Evolutionary conservation across 257 asterid species (phyloP).

Genomic region (Leptodermis oblonga): DNA sequence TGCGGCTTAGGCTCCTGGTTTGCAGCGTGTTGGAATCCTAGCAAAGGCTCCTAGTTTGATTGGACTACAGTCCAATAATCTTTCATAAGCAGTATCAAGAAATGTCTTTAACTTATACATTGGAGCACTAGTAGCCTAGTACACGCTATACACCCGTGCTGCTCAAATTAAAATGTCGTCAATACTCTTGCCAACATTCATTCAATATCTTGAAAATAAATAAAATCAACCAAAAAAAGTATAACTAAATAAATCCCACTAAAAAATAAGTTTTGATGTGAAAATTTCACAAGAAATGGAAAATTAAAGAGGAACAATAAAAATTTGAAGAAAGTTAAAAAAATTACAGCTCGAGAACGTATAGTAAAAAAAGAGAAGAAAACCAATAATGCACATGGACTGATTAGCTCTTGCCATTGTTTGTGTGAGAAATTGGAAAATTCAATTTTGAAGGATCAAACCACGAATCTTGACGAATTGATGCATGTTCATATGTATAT

Average conservation of each 20-base stretch:
- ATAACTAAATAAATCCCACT: too few species aligned
- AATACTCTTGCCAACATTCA: too few species aligned
- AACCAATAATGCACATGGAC: not conserved
- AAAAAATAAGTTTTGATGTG: too few species aligned
- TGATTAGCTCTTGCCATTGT: not conserved
- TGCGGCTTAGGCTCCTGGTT: conserved; percentile 20
- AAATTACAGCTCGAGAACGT: not conserved
- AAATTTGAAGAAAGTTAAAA: not conserved
- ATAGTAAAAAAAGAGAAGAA: not conserved
- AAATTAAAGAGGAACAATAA: not conserved
- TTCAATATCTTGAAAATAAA: too few species aligned
- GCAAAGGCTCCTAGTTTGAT: conserved; percentile 16
- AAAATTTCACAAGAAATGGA: too few species aligned
- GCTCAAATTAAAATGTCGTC: not conserved
- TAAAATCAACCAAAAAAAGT: too few species aligned
- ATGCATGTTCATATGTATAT: too few species aligned
- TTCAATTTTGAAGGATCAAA: too few species aligned
- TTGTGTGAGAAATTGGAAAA: not conserved
- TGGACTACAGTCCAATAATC: conserved; percentile 5
- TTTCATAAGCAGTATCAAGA: conserved; percentile 10
- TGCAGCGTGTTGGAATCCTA: not conserved
- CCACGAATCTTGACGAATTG: too few species aligned
- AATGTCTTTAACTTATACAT: conserved; percentile 1
- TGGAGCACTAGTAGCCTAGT: not conserved
- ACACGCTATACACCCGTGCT: not conserved